Evolutionary conservation across 2,329 filamentous ascomycete species (phyloP), one percentile per base, ranked within the genome.

Genomic region (Leptographium wingfieldii): DNA sequence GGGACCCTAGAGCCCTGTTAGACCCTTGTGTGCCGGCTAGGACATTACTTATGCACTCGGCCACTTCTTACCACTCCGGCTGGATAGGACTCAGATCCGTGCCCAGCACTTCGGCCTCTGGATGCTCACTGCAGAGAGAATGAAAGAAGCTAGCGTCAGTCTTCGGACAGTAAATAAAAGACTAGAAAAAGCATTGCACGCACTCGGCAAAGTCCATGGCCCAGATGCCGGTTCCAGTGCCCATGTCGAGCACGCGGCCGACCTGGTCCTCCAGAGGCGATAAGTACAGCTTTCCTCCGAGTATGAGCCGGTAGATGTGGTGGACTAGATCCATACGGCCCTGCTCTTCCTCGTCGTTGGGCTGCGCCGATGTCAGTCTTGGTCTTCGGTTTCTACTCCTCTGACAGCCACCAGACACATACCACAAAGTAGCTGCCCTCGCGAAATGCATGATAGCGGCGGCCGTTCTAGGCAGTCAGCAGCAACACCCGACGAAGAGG

Each of bases 171-270:
- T 16, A 35, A 35, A 35, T 2, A 35, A 35, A 35, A 1, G 33
- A 35, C 3, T 35, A 10, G 33, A 9, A 5, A 35, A 35, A 46
- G 43, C 16, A n/a, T 46, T 7, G 14, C 14, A 58, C 59, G 4
- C 22, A 60, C 59, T 58, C 57, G 25, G 51, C 57, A 55, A 55
- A 66, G 35, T 68, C 67, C 33, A 67, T 66, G n/a, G 83, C 82
- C 85, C 85, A 87, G 70, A 82, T 82, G 53, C 78, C 78, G 40
- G 79, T 80, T 62, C 80, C 78, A 40, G 65, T 66, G 31, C 65
- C 65, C 11, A 67, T 33, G 25, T 67, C 65, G 2, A 66, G 59
- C 6, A 67, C 65, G 5, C 62, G 59, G 19, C 61, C 10, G 22
- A 51, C 11, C 3, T 35, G 16, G 3, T 58, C 22, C 9, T 2